Percentiles rank a stretch among this genome's conserved stretches.
Conservation (phyloP, 495 filamentous ascomycete genomes). For the Hypoxylon crocopeplum region DNA sequence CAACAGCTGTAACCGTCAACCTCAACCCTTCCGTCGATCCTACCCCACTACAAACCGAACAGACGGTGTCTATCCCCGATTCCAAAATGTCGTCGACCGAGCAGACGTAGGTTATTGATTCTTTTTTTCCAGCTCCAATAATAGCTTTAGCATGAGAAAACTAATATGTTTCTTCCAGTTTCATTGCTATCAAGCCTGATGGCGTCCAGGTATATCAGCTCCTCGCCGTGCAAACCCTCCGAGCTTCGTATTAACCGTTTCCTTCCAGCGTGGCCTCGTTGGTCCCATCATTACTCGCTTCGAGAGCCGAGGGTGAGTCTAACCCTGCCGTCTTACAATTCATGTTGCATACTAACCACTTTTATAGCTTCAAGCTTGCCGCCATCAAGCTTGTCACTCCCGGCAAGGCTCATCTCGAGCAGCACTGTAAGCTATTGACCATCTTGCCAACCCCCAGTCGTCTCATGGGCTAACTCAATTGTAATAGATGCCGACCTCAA, state of each 20-base stretch:
- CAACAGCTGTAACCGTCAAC: slow-evolving; percentile 51
- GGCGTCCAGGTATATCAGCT: slow-evolving; percentile 84
- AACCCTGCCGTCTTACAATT: background rate
- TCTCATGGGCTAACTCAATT: slow-evolving; percentile 41
- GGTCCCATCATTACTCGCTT: slow-evolving; percentile 97
- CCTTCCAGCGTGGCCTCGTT: slow-evolving; percentile 85
- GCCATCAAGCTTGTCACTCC: slow-evolving; percentile 94
- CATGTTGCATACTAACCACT: slow-evolving; percentile 20
- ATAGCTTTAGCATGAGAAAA: slow-evolving; percentile 21
- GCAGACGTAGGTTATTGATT: slow-evolving; percentile 79
- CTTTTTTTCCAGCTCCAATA: background rate
- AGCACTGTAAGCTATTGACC: slow-evolving; percentile 71
- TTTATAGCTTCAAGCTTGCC: slow-evolving; percentile 87
- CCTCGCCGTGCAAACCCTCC: slow-evolving; percentile 4
- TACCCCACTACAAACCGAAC: slow-evolving; percentile 40
- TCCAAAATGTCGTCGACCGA: slow-evolving; percentile 79
- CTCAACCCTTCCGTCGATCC: slow-evolving; percentile 46
- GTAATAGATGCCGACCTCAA: slow-evolving; percentile 78
- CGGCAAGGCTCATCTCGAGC: slow-evolving; percentile 90
- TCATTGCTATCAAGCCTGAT: slow-evolving; percentile 99
- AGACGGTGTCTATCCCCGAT: slow-evolving; percentile 46
- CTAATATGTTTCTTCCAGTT: slow-evolving; percentile 68
- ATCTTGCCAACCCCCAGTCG: background rate
- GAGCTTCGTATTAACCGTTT: slow-evolving; percentile 27
- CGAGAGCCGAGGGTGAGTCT: slow-evolving; percentile 83